phyloP scores from a whole-genome alignment of 2,329 filamentous ascomycete genomes.

The Conoideocrella luteorostrata region DNA sequence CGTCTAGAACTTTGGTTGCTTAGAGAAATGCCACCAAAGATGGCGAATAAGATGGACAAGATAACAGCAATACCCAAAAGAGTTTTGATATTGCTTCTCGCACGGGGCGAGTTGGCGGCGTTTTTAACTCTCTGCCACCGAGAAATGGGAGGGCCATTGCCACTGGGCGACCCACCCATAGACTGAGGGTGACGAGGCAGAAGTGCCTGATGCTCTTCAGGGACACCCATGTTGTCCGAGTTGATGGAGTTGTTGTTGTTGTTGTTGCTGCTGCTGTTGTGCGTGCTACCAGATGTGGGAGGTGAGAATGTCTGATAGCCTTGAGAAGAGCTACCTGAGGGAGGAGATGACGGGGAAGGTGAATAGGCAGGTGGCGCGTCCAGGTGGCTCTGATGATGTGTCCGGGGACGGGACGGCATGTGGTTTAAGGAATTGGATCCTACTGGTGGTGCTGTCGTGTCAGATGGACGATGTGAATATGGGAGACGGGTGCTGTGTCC shows the following conservation, averaged over 20 bases:
- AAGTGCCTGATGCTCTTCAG: slow-evolving; percentile 36
- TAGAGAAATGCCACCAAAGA: slow-evolving; percentile 11
- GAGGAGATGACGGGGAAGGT: slow-evolving; percentile 32
- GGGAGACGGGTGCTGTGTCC: slow-evolving; percentile 6
- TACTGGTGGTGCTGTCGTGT: neutral
- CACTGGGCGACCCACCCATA: slow-evolving; percentile 31
- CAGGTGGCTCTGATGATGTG: slow-evolving; percentile 15
- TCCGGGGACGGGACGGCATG: neutral
- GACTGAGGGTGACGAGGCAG: slow-evolving; percentile 39
- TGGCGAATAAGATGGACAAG: slow-evolving; percentile 24
- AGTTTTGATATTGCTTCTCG: slow-evolving; percentile 23
- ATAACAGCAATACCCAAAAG: slow-evolving; percentile 25
- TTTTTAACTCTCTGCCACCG: slow-evolving; percentile 24
- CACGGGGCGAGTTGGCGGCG: slow-evolving; percentile 10
- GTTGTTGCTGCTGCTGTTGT: slow-evolving; percentile 6
- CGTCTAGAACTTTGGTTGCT: slow-evolving; percentile 13
- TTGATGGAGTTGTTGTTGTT: slow-evolving; percentile 6
- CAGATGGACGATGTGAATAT: neutral
- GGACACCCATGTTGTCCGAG: slow-evolving; percentile 32
- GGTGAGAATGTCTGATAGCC: slow-evolving; percentile 40
- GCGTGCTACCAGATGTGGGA: neutral
- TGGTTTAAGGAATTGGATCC: neutral
- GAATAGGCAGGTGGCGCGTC: slow-evolving; percentile 48
- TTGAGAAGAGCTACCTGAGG: slow-evolving; percentile 11
- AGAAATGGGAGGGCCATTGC: slow-evolving; percentile 16